Conservation (phyloP, 345 rosid species). For the Moringa oleifera region DNA sequence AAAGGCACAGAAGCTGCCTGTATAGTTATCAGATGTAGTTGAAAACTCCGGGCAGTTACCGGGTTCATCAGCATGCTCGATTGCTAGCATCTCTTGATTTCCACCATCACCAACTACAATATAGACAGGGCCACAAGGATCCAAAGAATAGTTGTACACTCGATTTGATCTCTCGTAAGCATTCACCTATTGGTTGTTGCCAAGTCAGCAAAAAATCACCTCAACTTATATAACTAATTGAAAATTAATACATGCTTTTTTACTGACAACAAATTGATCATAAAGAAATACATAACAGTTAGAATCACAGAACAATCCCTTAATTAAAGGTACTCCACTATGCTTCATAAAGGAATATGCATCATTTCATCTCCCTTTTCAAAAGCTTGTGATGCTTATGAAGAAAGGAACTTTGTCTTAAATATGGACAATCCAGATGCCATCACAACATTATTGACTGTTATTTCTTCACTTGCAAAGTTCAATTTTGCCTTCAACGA, state of each 20-base stretch:
- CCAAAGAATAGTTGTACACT: conserved; percentile 70
- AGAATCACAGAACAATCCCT: neutral
- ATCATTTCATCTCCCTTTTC: neutral
- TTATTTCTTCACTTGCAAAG: too few species aligned
- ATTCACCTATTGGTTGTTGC: conserved; percentile 54
- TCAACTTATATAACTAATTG: neutral
- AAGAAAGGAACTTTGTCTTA: too few species aligned
- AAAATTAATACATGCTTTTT: neutral
- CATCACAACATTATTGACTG: too few species aligned
- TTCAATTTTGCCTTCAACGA: too few species aligned
- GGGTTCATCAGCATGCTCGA: conserved; percentile 73
- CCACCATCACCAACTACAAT: conserved; percentile 83
- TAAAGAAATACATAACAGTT: too few species aligned
- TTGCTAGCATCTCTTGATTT: conserved; percentile 53
- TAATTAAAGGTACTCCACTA: neutral
- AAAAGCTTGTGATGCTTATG: neutral
- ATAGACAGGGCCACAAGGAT: conserved; percentile 79
- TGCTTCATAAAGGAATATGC: neutral
- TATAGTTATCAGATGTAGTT: conserved; percentile 30
- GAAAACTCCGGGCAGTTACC: conserved; percentile 68
- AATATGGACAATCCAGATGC: too few species aligned
- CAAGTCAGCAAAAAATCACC: neutral
- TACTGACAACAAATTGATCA: neutral
- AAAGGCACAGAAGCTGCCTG: conserved; percentile 56
- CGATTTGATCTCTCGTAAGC: conserved; percentile 94